Evolutionary conservation across 2,329 filamentous ascomycete species (phyloP), one percentile per base, ranked within the genome.

Genomic region (Aspergillus sp.): DNA sequence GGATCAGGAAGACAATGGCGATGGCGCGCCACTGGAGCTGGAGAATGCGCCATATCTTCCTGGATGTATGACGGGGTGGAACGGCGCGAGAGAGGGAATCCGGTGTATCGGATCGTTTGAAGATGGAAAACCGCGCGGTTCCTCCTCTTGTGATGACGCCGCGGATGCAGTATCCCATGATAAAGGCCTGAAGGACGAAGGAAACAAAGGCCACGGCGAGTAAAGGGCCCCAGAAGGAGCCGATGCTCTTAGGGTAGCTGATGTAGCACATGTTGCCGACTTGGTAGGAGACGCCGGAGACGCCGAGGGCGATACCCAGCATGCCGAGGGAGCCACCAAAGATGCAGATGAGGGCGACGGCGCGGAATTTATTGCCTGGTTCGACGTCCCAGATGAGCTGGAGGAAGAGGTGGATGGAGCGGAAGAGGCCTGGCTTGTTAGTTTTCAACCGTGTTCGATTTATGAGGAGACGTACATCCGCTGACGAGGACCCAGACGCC

Each of bases 261-360:
- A 39, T 44, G 6, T 57, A 57, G 36, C 55, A 57, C 17, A 57
- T 50, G 5, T 49, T 6, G 17, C 55, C 49, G 38, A 57, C 44
- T 22, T 57, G 55, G 38, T 57, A 57, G 11, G 55, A 57, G 44
- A 53, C 49, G 15, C 55, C 55, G 18, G 55, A 57, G 15, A 57
- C 49, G 4, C 43, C 43, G 36, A 57, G 55, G 9, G 49, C 43
- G 15, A 57, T 24, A 12, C 42, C 39, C 11, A 57, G 44, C 18
- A 57, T 7, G 36, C 7, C 55, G 26, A 53, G 43, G 5, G 55
- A 53, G n/a, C 55, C 55, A 18, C 32, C 18, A 30, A 57, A 53
- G 43, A 57, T 57, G 26, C 12, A n/a, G 26, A 24, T 8, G 1
- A 57, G n/a, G 5, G 55, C 43, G 38, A 49, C 17, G 22, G 8